Evolutionary conservation across 1,284 basidiomycete species (phyloP).

Genomic region (Singerocomus rubriflavus): DNA sequence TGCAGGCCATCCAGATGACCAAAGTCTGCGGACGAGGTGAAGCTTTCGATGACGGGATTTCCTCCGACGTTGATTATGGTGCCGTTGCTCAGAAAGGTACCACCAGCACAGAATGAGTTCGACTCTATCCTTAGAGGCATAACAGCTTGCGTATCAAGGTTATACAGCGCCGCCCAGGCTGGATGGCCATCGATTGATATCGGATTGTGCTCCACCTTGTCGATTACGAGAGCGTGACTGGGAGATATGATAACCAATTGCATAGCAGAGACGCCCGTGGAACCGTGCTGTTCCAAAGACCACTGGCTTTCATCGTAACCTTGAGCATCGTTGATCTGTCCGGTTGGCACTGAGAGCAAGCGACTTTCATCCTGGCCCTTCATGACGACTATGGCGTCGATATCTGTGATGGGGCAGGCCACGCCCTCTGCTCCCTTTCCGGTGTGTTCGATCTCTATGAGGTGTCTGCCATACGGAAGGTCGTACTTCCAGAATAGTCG

Average conservation of each 20-base stretch:
- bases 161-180: slow-evolving; percentile 76
- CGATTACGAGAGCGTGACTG: slow-evolving; percentile 69
- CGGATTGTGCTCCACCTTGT: slow-evolving; percentile 85
- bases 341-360: background rate
- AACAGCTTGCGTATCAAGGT: slow-evolving; percentile 60
- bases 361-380: slow-evolving; percentile 27
- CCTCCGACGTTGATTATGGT: slow-evolving; percentile 76
- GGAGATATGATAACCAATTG: slow-evolving; percentile 70
- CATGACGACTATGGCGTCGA: slow-evolving; percentile 70
- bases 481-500: slow-evolving; percentile 61
- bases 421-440: slow-evolving; percentile 40
- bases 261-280: slow-evolving; percentile 81
- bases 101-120: slow-evolving; percentile 88
- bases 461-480: slow-evolving; percentile 52
- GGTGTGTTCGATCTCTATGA: slow-evolving; percentile 60
- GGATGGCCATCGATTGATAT: slow-evolving; percentile 68
- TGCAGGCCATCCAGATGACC: slow-evolving; percentile 74
- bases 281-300: slow-evolving; percentile 55
- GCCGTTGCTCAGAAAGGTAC: slow-evolving; percentile 72
- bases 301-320: slow-evolving; percentile 32
- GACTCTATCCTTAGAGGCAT: slow-evolving; percentile 65
- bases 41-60: slow-evolving; percentile 64
- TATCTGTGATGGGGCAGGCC: slow-evolving; percentile 41
- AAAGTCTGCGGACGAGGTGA: slow-evolving; percentile 67
- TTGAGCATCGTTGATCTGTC: background rate